Evolutionary conservation across 1,284 basidiomycete genomes (phyloP).

Genomic region (Termitomyces sp.): DNA sequence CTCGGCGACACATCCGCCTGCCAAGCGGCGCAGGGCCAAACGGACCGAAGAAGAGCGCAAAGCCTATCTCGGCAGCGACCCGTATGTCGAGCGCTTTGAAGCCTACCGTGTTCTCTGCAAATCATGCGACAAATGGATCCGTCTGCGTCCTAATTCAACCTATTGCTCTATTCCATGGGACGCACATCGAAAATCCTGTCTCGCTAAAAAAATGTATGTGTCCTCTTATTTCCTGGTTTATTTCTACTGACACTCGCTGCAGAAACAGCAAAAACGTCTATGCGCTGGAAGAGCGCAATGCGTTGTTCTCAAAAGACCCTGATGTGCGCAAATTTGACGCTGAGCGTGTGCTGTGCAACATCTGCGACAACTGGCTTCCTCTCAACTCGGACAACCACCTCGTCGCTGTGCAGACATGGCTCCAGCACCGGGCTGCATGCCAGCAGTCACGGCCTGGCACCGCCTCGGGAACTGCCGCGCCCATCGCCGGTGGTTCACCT

Average conservation of each 20-base stretch:
- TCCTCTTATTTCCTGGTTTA: slow-evolving; percentile 5
- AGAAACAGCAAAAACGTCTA: slow-evolving; percentile 49
- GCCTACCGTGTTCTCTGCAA: slow-evolving; percentile 73
- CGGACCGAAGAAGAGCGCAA: slow-evolving; percentile 76
- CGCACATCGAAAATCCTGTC: slow-evolving; percentile 67
- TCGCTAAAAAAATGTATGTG: slow-evolving; percentile 65
- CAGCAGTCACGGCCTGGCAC: slow-evolving; percentile 26
- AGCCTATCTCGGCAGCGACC: slow-evolving; percentile 64
- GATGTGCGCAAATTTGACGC: slow-evolving; percentile 66
- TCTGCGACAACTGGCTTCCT: slow-evolving; percentile 61
- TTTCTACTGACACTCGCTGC: not conserved
- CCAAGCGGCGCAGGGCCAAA: slow-evolving; percentile 66
- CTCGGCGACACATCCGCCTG: slow-evolving; percentile 32
- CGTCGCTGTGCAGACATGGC: slow-evolving; percentile 49
- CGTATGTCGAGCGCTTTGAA: slow-evolving; percentile 74
- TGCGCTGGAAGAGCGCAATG: slow-evolving; percentile 55
- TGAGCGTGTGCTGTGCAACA: slow-evolving; percentile 62
- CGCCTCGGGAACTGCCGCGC: not conserved
- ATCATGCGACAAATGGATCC: slow-evolving; percentile 77
- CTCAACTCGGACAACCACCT: slow-evolving; percentile 50
- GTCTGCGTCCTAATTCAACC: slow-evolving; percentile 73
- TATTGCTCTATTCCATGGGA: slow-evolving; percentile 85
- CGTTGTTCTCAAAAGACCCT: slow-evolving; percentile 55
- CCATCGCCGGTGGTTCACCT: not conserved
- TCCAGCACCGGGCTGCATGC: slow-evolving; percentile 46